Base-by-base conservation (phyloP, 1,284 basidiomycete genomes). In the Sanghuangporus weigelae region DNA sequence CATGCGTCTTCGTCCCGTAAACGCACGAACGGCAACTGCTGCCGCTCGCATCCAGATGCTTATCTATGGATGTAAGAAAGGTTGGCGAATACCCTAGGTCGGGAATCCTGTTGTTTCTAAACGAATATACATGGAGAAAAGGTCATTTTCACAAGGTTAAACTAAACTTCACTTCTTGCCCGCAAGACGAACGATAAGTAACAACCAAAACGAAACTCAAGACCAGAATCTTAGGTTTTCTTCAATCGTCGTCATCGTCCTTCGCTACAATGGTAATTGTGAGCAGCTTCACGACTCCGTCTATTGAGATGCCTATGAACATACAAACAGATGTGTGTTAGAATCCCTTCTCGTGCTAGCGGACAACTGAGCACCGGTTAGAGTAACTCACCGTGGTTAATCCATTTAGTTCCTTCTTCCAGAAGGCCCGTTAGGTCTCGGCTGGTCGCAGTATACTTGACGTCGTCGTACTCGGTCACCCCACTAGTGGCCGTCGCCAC, bases 371-470 rank as follows among this genome's bases (percentile, higher is more conserved):
- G 26, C 26, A 31, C 3, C 3, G 5, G 2, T 31, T 31, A 31
- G 26, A 31, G 3, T 4, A 31, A 62, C 73, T 38, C 63, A 77
- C 77, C 74, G 62, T 83, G 81, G 67, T 79, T 79, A 49, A 79
- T 77, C 69, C 84, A 83, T 31, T 68, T 63, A 42, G 78, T 72
- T 19, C 86, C 86, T n/a, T 78, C 68, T 23, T 80, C 70, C 63
- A 88, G 77, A 23, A 86, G 75, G 46, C 83, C 84, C 2, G 77
- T 79, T 39, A 85, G 66, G 67, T 77, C 78, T 67, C 77, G 61
- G 1, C 78, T 79, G 4, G 73, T 72, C 0, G 86, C 86, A 21
- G 56, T 68, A 68, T 89, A 90, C 3, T 69, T 75, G 10, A 83
- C 73, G 19, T 78, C 83, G 2, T 69, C 72, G 63, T 77, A 82